These are phyloP conservation scores for Pouteria campechiana DNA, from an alignment of 179 eudicot genomes.

Conservation along the genomic window DNA sequence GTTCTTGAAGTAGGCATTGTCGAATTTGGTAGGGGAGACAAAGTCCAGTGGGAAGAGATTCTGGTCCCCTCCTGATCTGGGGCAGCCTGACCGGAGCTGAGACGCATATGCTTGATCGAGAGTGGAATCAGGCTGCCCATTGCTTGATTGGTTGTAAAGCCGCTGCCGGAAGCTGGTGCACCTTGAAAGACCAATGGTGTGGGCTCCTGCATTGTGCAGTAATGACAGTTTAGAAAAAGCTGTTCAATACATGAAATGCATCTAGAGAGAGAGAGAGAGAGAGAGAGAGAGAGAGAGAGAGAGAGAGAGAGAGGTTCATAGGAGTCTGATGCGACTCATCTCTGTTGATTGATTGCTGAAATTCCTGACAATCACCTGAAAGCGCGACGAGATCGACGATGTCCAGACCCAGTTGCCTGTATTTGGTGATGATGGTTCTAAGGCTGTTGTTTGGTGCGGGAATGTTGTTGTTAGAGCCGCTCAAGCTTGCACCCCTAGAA, in stretches of 20 bases:
- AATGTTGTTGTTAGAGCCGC: constrained; percentile 80
- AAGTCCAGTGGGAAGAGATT: constrained; percentile 56
- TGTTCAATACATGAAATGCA: background rate
- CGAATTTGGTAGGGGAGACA: constrained; percentile 47
- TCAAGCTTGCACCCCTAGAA: constrained; percentile 61
- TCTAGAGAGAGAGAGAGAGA: no score
- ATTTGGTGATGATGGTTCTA: constrained; percentile 66
- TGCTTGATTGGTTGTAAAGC: constrained; percentile 62
- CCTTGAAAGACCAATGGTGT: constrained; percentile 74
- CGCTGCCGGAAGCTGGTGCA: constrained; percentile 80
- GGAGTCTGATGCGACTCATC: no score
- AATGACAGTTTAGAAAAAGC: background rate
- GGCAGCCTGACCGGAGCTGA: constrained; percentile 48
- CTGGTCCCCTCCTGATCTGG: constrained; percentile 72
- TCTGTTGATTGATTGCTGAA: no score
- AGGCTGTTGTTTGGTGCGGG: constrained; percentile 91
- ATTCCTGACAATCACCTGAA: constrained; percentile 43
- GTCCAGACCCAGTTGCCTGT: constrained; percentile 56
- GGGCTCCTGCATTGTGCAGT: constrained; percentile 53
- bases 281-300: no score
- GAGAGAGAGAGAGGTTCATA: background rate
- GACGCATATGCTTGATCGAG: constrained; percentile 45
- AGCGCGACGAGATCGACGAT: constrained; percentile 69
- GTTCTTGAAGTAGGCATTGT: constrained; percentile 67
- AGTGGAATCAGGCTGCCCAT: constrained; percentile 42